Conservation (phyloP, 768 basidiomycete genomes). For the Trametes gibbosa region DNA sequence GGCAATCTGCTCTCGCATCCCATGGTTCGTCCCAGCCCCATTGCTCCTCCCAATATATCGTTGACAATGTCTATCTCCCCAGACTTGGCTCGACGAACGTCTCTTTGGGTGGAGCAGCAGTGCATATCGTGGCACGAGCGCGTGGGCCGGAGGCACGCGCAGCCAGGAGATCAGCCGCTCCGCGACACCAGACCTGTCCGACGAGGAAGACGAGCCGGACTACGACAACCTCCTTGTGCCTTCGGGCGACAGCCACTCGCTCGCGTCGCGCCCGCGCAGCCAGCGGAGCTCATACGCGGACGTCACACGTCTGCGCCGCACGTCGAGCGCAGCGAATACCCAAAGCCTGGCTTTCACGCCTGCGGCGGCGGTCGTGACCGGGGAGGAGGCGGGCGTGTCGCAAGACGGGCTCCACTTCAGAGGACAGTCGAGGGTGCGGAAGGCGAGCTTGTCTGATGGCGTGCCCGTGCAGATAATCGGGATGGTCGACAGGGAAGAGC, state of each 20-base stretch:
- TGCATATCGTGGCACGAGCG: conserved; percentile 75
- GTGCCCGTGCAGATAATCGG: conserved; percentile 65
- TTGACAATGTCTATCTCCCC: background rate
- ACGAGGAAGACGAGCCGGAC: conserved; percentile 83
- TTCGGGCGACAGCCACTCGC: conserved; percentile 42
- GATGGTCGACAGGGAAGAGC: conserved; percentile 51
- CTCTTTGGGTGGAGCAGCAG: conserved; percentile 90
- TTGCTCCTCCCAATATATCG: background rate
- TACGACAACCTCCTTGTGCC: conserved; percentile 85
- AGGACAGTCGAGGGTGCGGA: conserved; percentile 43
- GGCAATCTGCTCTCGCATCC: conserved; percentile 84
- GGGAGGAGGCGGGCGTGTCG: conserved; percentile 27
- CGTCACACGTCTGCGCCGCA: conserved; percentile 51
- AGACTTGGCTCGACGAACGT: conserved; percentile 90
- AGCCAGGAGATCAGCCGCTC: conserved; percentile 61
- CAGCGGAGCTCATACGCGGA: conserved; percentile 58
- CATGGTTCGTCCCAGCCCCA: conserved; percentile 49
- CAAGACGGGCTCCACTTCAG: conserved; percentile 43
- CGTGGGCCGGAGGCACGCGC: conserved; percentile 71
- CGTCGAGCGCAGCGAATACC: conserved; percentile 64
- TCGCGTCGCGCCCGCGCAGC: conserved; percentile 31
- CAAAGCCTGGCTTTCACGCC: conserved; percentile 15
- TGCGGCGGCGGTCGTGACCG: conserved; percentile 2
- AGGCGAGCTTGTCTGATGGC: conserved; percentile 60
- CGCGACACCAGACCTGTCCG: conserved; percentile 72